Base-by-base conservation (phyloP, 1,139 yeast species). In the Pichia sp. region DNA sequence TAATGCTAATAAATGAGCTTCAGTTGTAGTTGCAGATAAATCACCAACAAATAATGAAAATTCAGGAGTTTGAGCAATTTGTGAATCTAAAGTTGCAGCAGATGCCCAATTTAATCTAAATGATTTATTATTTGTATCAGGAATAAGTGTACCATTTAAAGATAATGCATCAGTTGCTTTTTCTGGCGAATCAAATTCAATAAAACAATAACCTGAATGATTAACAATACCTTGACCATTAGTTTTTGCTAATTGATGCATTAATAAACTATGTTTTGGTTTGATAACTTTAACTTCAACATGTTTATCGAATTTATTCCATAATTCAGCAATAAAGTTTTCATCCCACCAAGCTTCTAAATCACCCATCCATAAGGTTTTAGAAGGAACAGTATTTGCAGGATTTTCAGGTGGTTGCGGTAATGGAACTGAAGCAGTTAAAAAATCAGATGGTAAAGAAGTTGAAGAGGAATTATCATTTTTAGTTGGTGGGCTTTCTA, bases 281-380 rank as follows among this genome's bases (percentile, higher is more conserved):
- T 76, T 78, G 52, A 81, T 81, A 50, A 81, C 68, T 64, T 80
- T 81, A 48, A 81, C 83, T 42, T 65, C 64, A 42, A 79, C 82
- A 8, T 59, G 58, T 43, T 67, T 69, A 51, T 73, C 74, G 43
- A 71, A 61, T 37, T 68, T 63, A 30, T 65, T 67, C 97, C 97
- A 90, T 43, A 87, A 70, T 45, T 76, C 71, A 35, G 73, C 70
- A 42, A 90, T 77, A 40, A 77, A 71, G 16, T 68, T 69, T 62
- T 89, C 97, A 52, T 84, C 89, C 80, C 94, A 85, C 65, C 78
- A 72, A 1, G 94, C 87, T 55, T 89, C 96, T 39, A 90, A 68
- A 62, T 89, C 97, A 10, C 97, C 97, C 97, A 90, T 90, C 96
- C 96, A 89, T 44, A 87, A 63, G 3, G 74, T 69, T 39, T 58